phyloP scores from a whole-genome alignment of 176 grass and related monocot genomes.

The Miscanthus lutarioriparius region DNA sequence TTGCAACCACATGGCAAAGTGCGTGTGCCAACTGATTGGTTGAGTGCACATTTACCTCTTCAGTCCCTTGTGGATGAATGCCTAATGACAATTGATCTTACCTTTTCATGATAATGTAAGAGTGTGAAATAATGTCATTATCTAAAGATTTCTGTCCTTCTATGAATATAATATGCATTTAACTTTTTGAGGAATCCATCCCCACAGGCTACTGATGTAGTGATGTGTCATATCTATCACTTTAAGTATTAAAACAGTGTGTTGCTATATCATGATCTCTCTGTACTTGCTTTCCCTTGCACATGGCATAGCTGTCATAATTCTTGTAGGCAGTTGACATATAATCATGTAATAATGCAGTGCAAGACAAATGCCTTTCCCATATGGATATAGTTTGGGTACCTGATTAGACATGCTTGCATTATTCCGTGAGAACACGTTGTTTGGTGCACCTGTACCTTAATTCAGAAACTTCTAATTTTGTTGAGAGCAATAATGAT shows the following conservation, averaged over 20 bases:
- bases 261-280: constrained; percentile 14
- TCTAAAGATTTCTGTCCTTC: constrained; percentile 8
- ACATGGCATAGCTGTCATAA: constrained; percentile 30
- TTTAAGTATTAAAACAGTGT: constrained; percentile 12
- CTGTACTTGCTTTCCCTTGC: constrained; percentile 36
- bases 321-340: constrained; percentile 15
- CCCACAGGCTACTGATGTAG: background rate
- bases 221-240: constrained; percentile 9
- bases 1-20: background rate
- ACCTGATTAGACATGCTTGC: constrained; percentile 13
- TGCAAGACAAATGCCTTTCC: constrained; percentile 31
- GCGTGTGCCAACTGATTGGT: constrained; percentile 4
- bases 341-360: constrained; percentile 17
- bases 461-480: background rate
- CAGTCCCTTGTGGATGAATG: background rate
- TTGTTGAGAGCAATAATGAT: constrained; percentile 37
- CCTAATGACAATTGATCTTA: constrained; percentile 2
- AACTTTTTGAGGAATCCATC: constrained; percentile 17
- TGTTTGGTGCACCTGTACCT: background rate
- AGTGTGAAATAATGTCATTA: constrained; percentile 1
- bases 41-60: background rate
- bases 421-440: constrained; percentile 16
- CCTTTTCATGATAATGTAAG: background rate
- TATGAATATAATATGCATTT: constrained; percentile 21
- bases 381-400: constrained; percentile 1